Base-by-base conservation (phyloP, 1,284 basidiomycete genomes). In the Gomphus sp. region DNA sequence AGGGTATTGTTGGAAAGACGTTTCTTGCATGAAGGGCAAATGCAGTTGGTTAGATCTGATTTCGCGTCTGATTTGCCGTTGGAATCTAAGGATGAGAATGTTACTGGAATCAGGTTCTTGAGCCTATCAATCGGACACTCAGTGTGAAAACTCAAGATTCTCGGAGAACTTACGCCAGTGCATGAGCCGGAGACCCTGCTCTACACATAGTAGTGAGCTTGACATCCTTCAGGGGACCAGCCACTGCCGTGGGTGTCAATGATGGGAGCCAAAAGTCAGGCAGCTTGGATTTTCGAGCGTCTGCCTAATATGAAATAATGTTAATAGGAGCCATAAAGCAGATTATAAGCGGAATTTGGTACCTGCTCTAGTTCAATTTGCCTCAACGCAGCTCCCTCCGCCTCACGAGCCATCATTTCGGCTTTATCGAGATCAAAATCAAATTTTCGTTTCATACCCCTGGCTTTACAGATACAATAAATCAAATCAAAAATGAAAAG, bases 211-310 rank as follows among this genome's bases (percentile, higher is more conserved):
- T 92, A 69, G 91, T 88, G 44, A 93, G 73, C 72, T 93, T 93
- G 55, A 92, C 81, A 65, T 91, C 88, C 64, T 82, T 80, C 39
- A 93, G 72, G 5, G 74, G 87, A 63, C 80, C 61, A 76, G 90
- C 64, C 28, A 69, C 69, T 66, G 87, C 87, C 2, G 88, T 89
- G 0, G 94, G 93, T 0, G 93, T 92, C 39, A 96, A 73, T 0
- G 84, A 91, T 18, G 90, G 93, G 49, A 97, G 77, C 94, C 94
- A 98, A 69, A 96, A 98, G 65, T 95, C 92, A 0, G 94, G 93
- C 7, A 98, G 79, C 70, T 96, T 96, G 60, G 84, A 80, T 61
- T 87, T 89, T 55, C 95, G 74, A 3, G 87, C 80, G 62, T 93
- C 91, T 0, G 85, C 84, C 66, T 72, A 64, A 11, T 34, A 44